These are phyloP conservation scores for Lepiota venenata DNA, from an alignment of 768 basidiomycete species.

Conservation along the genomic window DNA sequence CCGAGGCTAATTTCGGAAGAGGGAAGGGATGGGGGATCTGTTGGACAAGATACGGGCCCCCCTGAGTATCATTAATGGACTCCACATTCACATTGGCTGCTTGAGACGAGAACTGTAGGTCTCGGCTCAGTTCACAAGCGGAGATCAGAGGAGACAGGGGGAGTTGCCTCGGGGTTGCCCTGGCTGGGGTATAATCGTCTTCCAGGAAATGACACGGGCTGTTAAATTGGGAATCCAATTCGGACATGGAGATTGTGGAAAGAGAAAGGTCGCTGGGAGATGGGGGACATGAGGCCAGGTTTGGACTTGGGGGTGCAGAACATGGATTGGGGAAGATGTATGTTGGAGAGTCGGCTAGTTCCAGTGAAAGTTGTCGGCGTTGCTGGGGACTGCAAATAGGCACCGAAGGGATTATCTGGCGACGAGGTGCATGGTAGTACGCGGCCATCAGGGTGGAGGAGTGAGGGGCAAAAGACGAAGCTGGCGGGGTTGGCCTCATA, in stretches of 20 bases:
- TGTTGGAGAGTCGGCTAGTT: slow-evolving; percentile 5
- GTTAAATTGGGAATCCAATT: background rate
- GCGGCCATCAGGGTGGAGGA: background rate
- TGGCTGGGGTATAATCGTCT: background rate
- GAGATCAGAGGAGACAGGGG: background rate
- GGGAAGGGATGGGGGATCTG: background rate
- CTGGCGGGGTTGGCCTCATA: too few relatives aligned
- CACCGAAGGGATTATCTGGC: background rate
- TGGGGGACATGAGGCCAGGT: slow-evolving; percentile 13
- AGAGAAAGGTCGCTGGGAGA: slow-evolving; percentile 4
- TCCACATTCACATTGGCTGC: background rate
- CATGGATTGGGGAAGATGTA: slow-evolving; percentile 21
- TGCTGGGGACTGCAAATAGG: background rate
- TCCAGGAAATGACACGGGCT: background rate
- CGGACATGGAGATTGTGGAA: slow-evolving; percentile 11
- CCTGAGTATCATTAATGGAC: background rate
- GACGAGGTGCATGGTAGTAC: background rate
- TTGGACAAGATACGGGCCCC: background rate
- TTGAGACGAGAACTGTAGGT: background rate
- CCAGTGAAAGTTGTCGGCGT: background rate
- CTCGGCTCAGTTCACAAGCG: background rate
- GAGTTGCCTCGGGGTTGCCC: background rate
- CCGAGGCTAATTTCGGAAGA: too few relatives aligned
- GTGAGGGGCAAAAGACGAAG: background rate
- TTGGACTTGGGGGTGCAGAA: slow-evolving; percentile 18